phyloP scores from a whole-genome alignment of 208 protist species.

The Trypanosoma brucei region DNA sequence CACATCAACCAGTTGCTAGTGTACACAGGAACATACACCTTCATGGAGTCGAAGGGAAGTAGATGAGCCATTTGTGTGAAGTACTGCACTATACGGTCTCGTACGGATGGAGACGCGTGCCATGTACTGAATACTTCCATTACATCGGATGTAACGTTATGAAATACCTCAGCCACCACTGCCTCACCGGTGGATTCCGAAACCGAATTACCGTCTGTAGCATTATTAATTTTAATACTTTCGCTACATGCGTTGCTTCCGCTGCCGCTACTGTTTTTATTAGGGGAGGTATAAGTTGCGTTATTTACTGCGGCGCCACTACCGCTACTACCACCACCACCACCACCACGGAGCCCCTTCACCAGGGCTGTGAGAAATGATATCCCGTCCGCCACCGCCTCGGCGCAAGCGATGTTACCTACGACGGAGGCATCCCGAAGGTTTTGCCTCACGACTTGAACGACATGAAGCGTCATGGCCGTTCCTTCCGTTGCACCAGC shows the following conservation, averaged over 20 bases:
- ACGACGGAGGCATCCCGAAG: conserved; percentile 5
- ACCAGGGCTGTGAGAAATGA: conserved; percentile 47
- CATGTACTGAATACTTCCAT: conserved; percentile 29
- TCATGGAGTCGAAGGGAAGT: conserved; percentile 46
- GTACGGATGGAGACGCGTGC: conserved; percentile 33
- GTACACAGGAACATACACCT: conserved; percentile 38
- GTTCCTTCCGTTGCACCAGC: conserved; percentile 1
- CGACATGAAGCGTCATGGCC: conserved; percentile 19
- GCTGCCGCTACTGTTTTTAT: neutral
- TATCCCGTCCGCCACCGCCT: conserved; percentile 43
- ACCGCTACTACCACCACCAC: neutral
- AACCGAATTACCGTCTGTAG: conserved; percentile 2
- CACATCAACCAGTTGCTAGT: conserved; percentile 37
- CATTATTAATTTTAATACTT: conserved; percentile 2
- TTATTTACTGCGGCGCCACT: neutral
- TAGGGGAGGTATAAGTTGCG: no score
- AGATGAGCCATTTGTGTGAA: conserved; percentile 65
- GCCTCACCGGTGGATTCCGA: neutral
- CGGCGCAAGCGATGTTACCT: conserved; percentile 9
- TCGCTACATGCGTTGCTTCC: neutral
- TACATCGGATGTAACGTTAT: conserved; percentile 34
- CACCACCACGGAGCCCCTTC: conserved; percentile 26
- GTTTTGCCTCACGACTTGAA: conserved; percentile 4
- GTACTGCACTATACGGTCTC: conserved; percentile 48
- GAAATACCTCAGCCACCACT: conserved; percentile 29